phyloP scores from a whole-genome alignment of 495 filamentous ascomycete genomes.

The Trichoderma orchidacearum region DNA sequence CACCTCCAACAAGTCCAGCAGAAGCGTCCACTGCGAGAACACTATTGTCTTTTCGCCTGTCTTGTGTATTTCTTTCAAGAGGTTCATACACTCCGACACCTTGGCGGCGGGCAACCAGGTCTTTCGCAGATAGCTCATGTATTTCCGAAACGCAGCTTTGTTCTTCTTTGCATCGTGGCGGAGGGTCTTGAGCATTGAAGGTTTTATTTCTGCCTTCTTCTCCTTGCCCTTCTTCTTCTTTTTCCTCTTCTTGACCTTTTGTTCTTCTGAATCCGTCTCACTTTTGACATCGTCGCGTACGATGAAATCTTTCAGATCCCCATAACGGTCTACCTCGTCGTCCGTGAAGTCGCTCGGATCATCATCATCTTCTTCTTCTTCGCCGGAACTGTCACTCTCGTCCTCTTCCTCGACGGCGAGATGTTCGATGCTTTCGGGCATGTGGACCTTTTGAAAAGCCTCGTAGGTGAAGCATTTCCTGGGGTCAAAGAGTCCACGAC shows the following conservation, averaged over 20 bases:
- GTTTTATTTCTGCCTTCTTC: conserved; percentile 11
- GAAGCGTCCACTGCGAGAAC: conserved; percentile 83
- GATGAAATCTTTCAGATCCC: conserved; percentile 44
- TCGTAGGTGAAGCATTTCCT: conserved; percentile 58
- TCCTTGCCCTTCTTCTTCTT: conserved; percentile 12
- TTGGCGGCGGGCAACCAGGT: conserved; percentile 67
- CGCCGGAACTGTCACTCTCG: conserved; percentile 11
- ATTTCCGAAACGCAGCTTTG: conserved; percentile 41
- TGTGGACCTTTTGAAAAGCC: conserved; percentile 65
- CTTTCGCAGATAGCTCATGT: conserved; percentile 55
- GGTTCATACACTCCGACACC: conserved; percentile 58
- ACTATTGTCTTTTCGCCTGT: conserved; percentile 71
- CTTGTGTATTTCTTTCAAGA: conserved; percentile 34
- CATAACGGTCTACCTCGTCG: conserved; percentile 21
- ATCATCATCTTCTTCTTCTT: conserved; percentile 21
- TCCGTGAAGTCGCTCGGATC: conserved; percentile 23
- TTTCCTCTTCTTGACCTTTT: conserved; percentile 19
- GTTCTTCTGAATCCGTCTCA: conserved; percentile 11
- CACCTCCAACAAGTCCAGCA: conserved; percentile 89
- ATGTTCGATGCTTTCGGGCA: conserved; percentile 26
- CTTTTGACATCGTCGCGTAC: conserved; percentile 33
- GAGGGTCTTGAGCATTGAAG: conserved; percentile 12
- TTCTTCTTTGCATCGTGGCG: conserved; percentile 46
- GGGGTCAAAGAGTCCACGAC: conserved; percentile 47
- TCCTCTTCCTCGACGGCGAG: conserved; percentile 15